These are phyloP conservation scores for Trametes gibbosa DNA, from an alignment of 768 basidiomycete genomes.

Conservation along the genomic window DNA sequence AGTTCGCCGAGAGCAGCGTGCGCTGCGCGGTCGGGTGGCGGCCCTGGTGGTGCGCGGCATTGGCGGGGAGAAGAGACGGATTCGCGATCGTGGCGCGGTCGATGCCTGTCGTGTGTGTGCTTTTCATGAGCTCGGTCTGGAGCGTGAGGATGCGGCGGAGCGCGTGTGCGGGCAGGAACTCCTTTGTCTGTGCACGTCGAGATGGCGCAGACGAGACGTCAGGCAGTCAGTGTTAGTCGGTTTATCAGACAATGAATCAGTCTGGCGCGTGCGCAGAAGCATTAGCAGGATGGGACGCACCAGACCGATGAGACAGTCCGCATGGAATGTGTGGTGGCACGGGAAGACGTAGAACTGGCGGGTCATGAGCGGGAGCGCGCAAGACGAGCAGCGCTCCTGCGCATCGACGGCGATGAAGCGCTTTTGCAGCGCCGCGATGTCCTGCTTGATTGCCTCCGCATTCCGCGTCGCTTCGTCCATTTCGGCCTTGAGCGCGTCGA, in stretches of 20 bases:
- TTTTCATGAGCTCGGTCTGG: slow-evolving; percentile 80
- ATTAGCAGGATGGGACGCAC: slow-evolving; percentile 45
- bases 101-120: slow-evolving; percentile 31
- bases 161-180: slow-evolving; percentile 78
- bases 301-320: slow-evolving; percentile 92
- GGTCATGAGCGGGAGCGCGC: slow-evolving; percentile 71
- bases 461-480: slow-evolving; percentile 95
- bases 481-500: slow-evolving; percentile 83
- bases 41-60: slow-evolving; percentile 34
- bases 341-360: slow-evolving; percentile 99
- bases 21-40: slow-evolving; percentile 55
- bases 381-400: slow-evolving; percentile 82
- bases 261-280: background rate
- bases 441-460: slow-evolving; percentile 90
- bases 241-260: background rate
- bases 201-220: too few relatives aligned
- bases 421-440: slow-evolving; percentile 79
- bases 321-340: slow-evolving; percentile 96
- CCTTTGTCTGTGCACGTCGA: slow-evolving; percentile 66
- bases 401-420: slow-evolving; percentile 92
- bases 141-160: slow-evolving; percentile 84
- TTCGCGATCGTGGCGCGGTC: slow-evolving; percentile 36
- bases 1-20: slow-evolving; percentile 73
- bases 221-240: slow-evolving; percentile 6
- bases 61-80: slow-evolving; percentile 26